A percentile compares a stretch with the other conserved stretches of the same genome.
Evolutionary conservation across 495 filamentous ascomycete genomes (phyloP).

Genomic region (Hapsidospora chrysogenum): DNA sequence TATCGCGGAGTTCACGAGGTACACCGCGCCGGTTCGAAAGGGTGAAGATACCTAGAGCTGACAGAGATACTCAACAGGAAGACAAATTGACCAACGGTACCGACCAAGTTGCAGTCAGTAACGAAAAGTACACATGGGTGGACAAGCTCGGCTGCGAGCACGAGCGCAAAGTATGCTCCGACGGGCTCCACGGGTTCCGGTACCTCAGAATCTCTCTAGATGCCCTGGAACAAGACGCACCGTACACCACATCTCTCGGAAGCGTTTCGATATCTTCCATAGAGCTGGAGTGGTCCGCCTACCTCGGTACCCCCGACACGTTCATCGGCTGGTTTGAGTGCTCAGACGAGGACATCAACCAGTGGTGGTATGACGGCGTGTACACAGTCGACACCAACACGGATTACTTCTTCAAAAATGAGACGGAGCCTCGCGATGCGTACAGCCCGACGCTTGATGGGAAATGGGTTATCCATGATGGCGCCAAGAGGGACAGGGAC

Average conservation of each 20-base stretch:
- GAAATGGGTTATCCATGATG: slow-evolving; percentile 26
- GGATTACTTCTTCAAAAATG: slow-evolving; percentile 17
- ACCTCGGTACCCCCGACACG: slow-evolving; percentile 23
- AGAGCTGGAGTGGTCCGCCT: slow-evolving; percentile 20
- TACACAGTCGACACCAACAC: slow-evolving; percentile 29
- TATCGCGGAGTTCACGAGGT: slow-evolving; percentile 6
- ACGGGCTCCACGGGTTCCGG: slow-evolving; percentile 30
- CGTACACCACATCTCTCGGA: slow-evolving; percentile 21
- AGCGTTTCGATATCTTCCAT: slow-evolving; percentile 18
- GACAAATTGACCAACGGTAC: slow-evolving; percentile 16
- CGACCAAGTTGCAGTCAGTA: slow-evolving; percentile 24
- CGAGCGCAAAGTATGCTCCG: slow-evolving; percentile 21
- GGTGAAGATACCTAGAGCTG: neutral
- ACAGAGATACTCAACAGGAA: neutral
- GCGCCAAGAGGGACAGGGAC: slow-evolving; percentile 30
- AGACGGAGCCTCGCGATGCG: slow-evolving; percentile 20
- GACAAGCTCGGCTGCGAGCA: slow-evolving; percentile 21
- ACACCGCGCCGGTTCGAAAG: too few species aligned
- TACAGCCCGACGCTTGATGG: slow-evolving; percentile 18
- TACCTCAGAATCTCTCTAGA: slow-evolving; percentile 28
- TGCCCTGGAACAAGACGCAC: slow-evolving; percentile 19
- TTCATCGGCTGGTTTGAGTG: slow-evolving; percentile 31
- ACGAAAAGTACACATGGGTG: slow-evolving; percentile 21
- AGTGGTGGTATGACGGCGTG: slow-evolving; percentile 31
- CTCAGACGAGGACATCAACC: slow-evolving; percentile 25